Evolutionary conservation across 139 green algal genomes (phyloP).

Genomic region (Picochlorum sp.): DNA sequence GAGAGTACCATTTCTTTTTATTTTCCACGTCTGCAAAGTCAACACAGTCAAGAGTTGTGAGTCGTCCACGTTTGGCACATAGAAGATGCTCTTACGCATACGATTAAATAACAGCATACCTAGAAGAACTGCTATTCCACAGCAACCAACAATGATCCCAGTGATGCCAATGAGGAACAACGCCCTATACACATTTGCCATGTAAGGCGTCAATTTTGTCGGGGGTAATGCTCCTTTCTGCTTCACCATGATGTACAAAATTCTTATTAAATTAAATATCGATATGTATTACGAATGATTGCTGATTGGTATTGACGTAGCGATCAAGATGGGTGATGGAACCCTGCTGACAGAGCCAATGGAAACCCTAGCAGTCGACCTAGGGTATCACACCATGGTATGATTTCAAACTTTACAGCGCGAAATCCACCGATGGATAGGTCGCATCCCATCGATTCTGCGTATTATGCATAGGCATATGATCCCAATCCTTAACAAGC

Average conservation of each 20-base stretch:
- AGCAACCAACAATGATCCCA: not conserved
- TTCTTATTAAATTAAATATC: not conserved
- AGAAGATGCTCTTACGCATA: not conserved
- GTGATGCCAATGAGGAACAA: not conserved
- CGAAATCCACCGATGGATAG: too few relatives aligned
- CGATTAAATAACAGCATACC: not conserved
- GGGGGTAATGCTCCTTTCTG: slow-evolving; percentile 3
- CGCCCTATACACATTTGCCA: not conserved
- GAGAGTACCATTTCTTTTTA: slow-evolving; percentile 6
- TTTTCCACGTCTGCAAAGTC: slow-evolving; percentile 3
- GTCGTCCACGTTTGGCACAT: not conserved
- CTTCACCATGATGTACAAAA: not conserved
- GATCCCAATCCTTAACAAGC: too few relatives aligned
- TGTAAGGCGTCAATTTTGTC: not conserved
- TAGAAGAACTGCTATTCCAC: slow-evolving; percentile 1
- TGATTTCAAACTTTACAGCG: too few relatives aligned
- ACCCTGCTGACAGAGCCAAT: too few relatives aligned
- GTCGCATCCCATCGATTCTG: too few relatives aligned
- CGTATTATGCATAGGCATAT: too few relatives aligned
- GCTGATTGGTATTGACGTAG: not conserved
- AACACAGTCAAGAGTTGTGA: not conserved
- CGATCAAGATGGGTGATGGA: too few relatives aligned
- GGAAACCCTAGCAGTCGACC: too few relatives aligned
- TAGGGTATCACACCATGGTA: too few relatives aligned
- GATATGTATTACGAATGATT: too few relatives aligned